phyloP scores from a whole-genome alignment of 306 rosid species.

The Prunus kanzakura region DNA sequence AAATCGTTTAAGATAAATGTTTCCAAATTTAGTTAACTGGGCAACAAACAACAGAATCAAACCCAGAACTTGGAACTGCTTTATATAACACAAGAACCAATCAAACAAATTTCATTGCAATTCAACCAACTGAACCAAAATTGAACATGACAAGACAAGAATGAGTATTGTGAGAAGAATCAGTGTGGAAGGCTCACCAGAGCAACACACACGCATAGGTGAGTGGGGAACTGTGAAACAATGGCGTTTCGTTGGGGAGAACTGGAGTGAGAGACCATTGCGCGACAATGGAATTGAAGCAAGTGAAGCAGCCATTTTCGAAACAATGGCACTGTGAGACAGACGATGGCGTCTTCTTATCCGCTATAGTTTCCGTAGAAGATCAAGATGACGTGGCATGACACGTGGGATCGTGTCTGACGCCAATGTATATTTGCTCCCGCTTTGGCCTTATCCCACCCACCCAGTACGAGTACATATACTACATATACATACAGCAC shows the following conservation, averaged over 20 bases:
- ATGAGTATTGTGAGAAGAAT: background rate
- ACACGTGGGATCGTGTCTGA: slow-evolving; percentile 41
- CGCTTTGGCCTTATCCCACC: background rate
- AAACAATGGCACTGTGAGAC: background rate
- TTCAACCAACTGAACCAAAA: background rate
- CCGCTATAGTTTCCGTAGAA: slow-evolving; percentile 5
- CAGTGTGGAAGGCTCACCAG: slow-evolving; percentile 29
- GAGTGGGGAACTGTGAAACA: slow-evolving; percentile 19
- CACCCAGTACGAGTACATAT: too few species aligned
- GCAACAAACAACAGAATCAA: slow-evolving; percentile 2
- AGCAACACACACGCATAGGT: slow-evolving; percentile 40
- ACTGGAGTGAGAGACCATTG: slow-evolving; percentile 30
- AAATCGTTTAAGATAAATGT: background rate
- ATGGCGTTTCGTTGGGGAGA: slow-evolving; percentile 35
- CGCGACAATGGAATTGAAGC: slow-evolving; percentile 59
- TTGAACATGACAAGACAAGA: too few species aligned
- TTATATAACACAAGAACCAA: background rate
- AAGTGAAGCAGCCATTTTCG: slow-evolving; percentile 58
- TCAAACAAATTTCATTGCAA: background rate
- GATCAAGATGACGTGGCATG: slow-evolving; percentile 40
- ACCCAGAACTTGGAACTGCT: background rate
- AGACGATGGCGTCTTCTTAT: slow-evolving; percentile 9
- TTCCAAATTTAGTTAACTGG: background rate
- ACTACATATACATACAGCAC: background rate
- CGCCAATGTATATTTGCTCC: background rate